Conservation (phyloP, 2,329 filamentous ascomycete genomes). For the Exophiala sp. region DNA sequence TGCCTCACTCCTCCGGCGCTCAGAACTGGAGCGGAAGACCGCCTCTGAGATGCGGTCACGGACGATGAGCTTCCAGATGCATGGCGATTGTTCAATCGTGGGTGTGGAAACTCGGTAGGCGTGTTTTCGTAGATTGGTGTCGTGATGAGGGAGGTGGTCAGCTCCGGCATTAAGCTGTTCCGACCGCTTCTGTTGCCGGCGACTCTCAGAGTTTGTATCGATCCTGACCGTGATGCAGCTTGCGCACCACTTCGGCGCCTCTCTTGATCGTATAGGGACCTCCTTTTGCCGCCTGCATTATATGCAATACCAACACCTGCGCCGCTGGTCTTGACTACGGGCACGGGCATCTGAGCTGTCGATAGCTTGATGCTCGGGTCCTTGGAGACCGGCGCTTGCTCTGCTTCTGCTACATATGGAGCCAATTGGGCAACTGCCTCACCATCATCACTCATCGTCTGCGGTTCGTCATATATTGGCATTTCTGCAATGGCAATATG, state of each 20-base stretch:
- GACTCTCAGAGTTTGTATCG: conserved; percentile 12
- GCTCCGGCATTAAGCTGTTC: conserved; percentile 8
- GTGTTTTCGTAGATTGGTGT: conserved; percentile 26
- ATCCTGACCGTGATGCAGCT: conserved; percentile 8
- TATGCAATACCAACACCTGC: conserved; percentile 21
- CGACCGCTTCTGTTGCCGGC: conserved; percentile 11
- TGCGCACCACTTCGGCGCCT: conserved; percentile 8
- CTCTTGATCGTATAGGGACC: conserved; percentile 19
- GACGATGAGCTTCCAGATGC: conserved; percentile 11
- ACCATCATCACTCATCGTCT: conserved; percentile 37
- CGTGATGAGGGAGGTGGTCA: conserved; percentile 14
- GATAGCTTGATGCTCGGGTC: conserved; percentile 4
- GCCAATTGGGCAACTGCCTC: conserved; percentile 21
- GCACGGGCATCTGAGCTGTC: conserved; percentile 6
- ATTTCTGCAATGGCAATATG: conserved; percentile 71
- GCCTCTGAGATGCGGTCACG: conserved; percentile 6
- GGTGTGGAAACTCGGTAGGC: conserved; percentile 19
- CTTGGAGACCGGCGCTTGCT: not conserved
- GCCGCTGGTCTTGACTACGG: conserved; percentile 11
- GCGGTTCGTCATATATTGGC: conserved; percentile 59
- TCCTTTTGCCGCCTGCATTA: conserved; percentile 6
- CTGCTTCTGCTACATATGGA: not conserved
- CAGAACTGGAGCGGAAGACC: conserved; percentile 1
- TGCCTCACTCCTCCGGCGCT: conserved; percentile 1
- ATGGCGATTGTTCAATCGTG: conserved; percentile 11